Conservation (phyloP, 179 eudicot species). For the Corrigiola litoralis region DNA sequence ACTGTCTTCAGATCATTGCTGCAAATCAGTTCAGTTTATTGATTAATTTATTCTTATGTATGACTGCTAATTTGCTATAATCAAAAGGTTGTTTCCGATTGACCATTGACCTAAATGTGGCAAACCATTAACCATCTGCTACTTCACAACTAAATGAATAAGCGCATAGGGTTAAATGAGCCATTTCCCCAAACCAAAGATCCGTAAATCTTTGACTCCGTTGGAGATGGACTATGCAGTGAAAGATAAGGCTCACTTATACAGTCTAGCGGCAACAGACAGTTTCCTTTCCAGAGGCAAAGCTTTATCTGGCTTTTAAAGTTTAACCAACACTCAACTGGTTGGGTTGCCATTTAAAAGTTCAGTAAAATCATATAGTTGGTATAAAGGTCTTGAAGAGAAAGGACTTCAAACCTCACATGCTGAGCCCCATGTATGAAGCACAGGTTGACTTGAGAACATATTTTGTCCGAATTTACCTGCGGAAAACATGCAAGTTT, state of each 20-base stretch:
- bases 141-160: no score
- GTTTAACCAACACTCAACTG: no score
- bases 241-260: no score
- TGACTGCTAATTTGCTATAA: no score
- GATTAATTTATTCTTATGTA: background rate
- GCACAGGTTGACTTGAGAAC: conserved; percentile 55
- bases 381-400: background rate
- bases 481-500: conserved; percentile 19
- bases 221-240: no score
- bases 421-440: conserved; percentile 25
- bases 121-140: background rate
- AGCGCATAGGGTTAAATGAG: no score
- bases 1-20: conserved; percentile 47
- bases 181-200: no score
- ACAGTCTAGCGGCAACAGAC: background rate
- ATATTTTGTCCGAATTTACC: conserved; percentile 50
- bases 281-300: background rate
- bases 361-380: no score
- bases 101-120: background rate
- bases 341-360: no score
- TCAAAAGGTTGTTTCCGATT: no score
- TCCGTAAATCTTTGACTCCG: no score
- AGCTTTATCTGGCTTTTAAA: no score
- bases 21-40: conserved; percentile 12
- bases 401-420: conserved; percentile 30